These are phyloP conservation scores for Alisma plantagoaquatica DNA, from an alignment of 106 monocot genomes.

Conservation along the genomic window DNA sequence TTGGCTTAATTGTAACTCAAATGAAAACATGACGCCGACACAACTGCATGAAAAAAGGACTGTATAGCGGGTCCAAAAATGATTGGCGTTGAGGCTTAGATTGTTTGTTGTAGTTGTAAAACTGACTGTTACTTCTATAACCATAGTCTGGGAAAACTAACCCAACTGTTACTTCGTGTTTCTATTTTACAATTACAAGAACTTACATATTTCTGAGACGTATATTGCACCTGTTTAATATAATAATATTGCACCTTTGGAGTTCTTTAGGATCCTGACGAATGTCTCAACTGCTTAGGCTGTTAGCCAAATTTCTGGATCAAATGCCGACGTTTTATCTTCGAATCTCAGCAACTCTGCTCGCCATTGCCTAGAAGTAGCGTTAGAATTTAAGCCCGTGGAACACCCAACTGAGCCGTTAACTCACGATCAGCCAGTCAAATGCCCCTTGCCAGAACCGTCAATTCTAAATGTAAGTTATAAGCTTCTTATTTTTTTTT, in stretches of 20 bases:
- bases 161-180: too few relatives aligned
- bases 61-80: too few relatives aligned
- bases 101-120: too few relatives aligned
- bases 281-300: constrained; percentile 2
- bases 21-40: too few relatives aligned
- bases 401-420: constrained; percentile 25
- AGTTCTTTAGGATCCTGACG: too few relatives aligned
- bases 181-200: background rate
- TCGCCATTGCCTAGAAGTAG: constrained; percentile 3
- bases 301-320: background rate
- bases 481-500: too few relatives aligned
- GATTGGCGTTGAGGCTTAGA: too few relatives aligned
- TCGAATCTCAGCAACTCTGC: background rate
- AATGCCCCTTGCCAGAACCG: constrained; percentile 31
- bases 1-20: too few relatives aligned
- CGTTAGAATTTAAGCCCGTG: constrained; percentile 18
- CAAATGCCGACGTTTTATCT: constrained; percentile 1
- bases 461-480: constrained; percentile 28
- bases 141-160: too few relatives aligned
- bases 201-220: background rate
- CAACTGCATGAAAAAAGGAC: too few relatives aligned
- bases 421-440: constrained; percentile 17
- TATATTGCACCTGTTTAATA: background rate
- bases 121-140: too few relatives aligned
- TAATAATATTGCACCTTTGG: too few relatives aligned